Evolutionary conservation across 2,329 filamentous ascomycete species (phyloP).

Genomic region (Septoria petroselini): DNA sequence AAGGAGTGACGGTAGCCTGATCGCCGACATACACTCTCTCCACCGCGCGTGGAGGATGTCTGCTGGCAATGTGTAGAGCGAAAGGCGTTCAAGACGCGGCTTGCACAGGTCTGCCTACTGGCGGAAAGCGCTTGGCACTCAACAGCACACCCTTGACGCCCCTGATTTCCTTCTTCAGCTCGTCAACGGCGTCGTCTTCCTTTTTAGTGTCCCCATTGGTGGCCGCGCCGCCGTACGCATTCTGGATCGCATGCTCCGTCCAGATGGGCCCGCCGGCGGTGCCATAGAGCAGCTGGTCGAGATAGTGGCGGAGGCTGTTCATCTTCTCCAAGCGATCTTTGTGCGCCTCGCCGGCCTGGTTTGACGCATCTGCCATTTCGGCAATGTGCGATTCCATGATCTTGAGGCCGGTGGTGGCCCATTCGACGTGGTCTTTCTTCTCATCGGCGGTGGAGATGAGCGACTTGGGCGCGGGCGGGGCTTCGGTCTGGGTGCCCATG

Average conservation of each 20-base stretch:
- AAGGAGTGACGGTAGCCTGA: too few species aligned
- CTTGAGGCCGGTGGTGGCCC: conserved; percentile 39
- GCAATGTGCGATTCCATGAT: conserved; percentile 52
- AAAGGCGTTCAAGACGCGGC: conserved; percentile 15
- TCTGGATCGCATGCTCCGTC: conserved; percentile 34
- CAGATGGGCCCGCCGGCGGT: conserved; percentile 17
- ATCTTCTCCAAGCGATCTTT: conserved; percentile 52
- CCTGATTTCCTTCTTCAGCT: conserved; percentile 70
- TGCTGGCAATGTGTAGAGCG: too few species aligned
- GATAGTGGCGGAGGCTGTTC: conserved; percentile 59
- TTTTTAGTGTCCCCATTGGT: conserved; percentile 41
- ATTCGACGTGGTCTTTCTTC: conserved; percentile 30
- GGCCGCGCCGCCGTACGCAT: conserved; percentile 1
- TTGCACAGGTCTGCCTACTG: conserved; percentile 16
- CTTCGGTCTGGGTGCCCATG: conserved; percentile 70
- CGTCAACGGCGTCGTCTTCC: conserved; percentile 66
- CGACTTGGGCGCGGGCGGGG: conserved; percentile 48
- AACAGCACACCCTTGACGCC: conserved; percentile 76
- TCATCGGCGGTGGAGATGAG: conserved; percentile 27
- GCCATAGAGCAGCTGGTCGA: conserved; percentile 58
- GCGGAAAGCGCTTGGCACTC: conserved; percentile 65
- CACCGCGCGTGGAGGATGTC: too few species aligned
- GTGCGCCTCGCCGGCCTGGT: conserved; percentile 52
- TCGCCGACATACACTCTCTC: too few species aligned
- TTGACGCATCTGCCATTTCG: conserved; percentile 50